Evolutionary conservation across 176 grass and related monocot genomes (phyloP), one percentile per base, ranked within the genome.

Genomic region (Otatea glauca): DNA sequence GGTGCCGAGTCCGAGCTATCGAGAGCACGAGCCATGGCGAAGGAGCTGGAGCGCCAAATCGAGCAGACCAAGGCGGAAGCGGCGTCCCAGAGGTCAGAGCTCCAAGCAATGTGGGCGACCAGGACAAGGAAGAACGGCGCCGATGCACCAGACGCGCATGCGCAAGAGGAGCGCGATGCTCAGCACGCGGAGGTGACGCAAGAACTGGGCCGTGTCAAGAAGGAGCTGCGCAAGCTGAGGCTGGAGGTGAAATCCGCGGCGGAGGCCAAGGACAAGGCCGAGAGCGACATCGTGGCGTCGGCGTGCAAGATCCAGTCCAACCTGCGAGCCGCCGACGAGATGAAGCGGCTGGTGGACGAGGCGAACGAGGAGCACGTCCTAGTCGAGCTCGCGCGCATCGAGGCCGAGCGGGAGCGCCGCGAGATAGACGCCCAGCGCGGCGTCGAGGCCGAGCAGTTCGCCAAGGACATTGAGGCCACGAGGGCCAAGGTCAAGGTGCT

Each of bases 351-450:
- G 61, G 88, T 99, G 80, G 88, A 91, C 20, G 88, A 91, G 73
- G 96, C 93, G 4, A 93, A 99, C 68, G 93, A 99, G 84, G 93
- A 99, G 77, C 93, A 99, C 88, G 90, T 92, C 38, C 88, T 99
- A 65, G 97, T 99, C 11, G 97, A 99, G 92, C 91, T 99, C 21
- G 93, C 93, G 16, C 88, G 97, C 62, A 99, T 99, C 32, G 97
- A 99, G 85, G 97, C 97, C 50, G 93, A 96, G 86, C 78, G 88
- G 43, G 96, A 99, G 88, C 77, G 55, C 48, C 85, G 90, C 25
- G 93, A 99, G 63, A 86, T 94, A 32, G 91, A 99, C 4, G 89
- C 69, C 2, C 72, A 82, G 83, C 88, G 90, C 13, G 74, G 42
- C n/a, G 83, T 50, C 23, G 91, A 94, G 65, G 78, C 91, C 3